Percentiles rank a stretch among this genome's conserved stretches.
Evolutionary conservation across 371 early-diverging fungal genomes (phyloP).

Genomic region (Haplosporangium sp.): DNA sequence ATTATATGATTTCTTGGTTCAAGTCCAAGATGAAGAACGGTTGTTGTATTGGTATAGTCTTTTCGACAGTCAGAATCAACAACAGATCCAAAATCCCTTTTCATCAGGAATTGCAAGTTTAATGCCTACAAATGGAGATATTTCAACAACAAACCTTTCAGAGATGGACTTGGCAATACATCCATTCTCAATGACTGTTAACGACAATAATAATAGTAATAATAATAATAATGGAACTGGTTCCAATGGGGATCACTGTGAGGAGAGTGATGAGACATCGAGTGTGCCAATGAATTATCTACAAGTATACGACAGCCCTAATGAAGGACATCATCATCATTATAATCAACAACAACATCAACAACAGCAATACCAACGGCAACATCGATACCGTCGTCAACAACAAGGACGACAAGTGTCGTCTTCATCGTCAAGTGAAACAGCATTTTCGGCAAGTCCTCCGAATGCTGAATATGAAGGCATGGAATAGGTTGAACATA

Average conservation of each 20-base stretch:
- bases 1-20: conserved; percentile 63
- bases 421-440: not conserved
- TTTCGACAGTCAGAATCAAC: conserved; percentile 32
- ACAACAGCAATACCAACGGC: not conserved
- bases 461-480: not conserved
- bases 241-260: not conserved
- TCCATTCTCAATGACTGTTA: not conserved
- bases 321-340: no score
- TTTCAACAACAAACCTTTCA: not conserved
- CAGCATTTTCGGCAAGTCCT: not conserved
- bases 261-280: not conserved
- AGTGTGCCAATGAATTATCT: not conserved
- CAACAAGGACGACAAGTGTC: no score
- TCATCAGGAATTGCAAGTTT: not conserved
- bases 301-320: not conserved
- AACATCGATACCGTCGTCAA: no score
- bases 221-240: not conserved
- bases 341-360: not conserved
- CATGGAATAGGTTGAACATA: not conserved
- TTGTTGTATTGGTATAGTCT: conserved; percentile 62
- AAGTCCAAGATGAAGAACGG: conserved; percentile 61
- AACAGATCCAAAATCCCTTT: not conserved
- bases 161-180: not conserved
- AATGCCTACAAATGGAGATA: not conserved
- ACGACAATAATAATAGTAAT: not conserved